phyloP scores from a whole-genome alignment of 108 stramenopile species.

The Cyclotella distinguenda region DNA sequence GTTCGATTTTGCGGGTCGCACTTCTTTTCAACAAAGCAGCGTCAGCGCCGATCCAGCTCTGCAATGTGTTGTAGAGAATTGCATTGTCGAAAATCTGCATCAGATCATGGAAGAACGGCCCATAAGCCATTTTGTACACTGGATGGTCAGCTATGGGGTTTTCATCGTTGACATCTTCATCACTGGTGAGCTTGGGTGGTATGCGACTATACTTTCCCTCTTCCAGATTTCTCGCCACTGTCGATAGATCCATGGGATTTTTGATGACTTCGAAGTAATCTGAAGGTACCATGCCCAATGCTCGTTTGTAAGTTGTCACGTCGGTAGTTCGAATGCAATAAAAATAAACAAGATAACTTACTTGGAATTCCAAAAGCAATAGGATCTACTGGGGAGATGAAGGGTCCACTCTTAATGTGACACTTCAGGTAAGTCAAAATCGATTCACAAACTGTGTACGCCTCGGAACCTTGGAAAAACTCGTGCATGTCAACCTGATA shows the following conservation, averaged over 20 bases:
- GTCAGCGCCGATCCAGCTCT: constrained; percentile 70
- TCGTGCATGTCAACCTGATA: constrained; percentile 73
- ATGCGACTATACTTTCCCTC: constrained; percentile 76
- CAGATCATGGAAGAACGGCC: constrained; percentile 68
- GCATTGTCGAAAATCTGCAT: constrained; percentile 88
- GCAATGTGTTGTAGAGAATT: constrained; percentile 70
- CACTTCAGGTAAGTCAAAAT: constrained; percentile 55
- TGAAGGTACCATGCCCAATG: no score
- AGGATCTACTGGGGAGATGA: constrained; percentile 79
- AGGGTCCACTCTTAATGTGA: constrained; percentile 51
- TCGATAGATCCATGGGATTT: constrained; percentile 95
- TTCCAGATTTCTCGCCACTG: constrained; percentile 62
- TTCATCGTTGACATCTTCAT: constrained; percentile 29
- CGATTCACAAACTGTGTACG: constrained; percentile 60
- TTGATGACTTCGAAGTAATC: constrained; percentile 87
- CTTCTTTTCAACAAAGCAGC: constrained; percentile 60
- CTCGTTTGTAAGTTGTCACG: no score
- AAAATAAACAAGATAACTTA: neutral
- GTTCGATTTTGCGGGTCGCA: constrained; percentile 61
- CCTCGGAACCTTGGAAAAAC: constrained; percentile 59
- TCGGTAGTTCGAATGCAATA: no score
- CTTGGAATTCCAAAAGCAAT: constrained; percentile 83
- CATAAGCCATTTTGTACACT: constrained; percentile 68
- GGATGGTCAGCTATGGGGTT: constrained; percentile 29
- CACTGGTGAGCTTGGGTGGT: constrained; percentile 48